phyloP scores from a whole-genome alignment of 2,329 filamentous ascomycete genomes.

The Karstenula rhodostoma region DNA sequence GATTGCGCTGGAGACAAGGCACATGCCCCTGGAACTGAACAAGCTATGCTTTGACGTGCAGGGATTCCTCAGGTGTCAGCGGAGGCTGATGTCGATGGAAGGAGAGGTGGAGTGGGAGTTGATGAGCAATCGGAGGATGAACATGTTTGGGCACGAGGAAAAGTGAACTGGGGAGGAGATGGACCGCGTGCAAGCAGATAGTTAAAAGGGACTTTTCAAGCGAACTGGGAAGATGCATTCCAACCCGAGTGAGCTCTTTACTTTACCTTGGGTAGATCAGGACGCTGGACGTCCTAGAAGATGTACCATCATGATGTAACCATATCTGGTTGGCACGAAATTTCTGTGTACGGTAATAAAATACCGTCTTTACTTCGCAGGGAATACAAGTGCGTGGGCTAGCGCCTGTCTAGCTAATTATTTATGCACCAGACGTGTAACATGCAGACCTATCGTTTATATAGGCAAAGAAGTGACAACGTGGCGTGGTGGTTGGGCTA shows the following conservation, averaged over 20 bases:
- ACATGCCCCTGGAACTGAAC: slow-evolving; percentile 21
- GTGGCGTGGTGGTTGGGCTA: not conserved
- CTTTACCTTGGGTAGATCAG: not conserved
- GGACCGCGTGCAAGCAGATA: not conserved
- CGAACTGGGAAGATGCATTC: not conserved
- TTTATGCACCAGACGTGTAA: not conserved
- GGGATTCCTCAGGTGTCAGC: slow-evolving; percentile 14
- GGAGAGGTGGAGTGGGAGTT: not conserved
- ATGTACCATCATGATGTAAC: not conserved
- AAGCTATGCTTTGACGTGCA: slow-evolving; percentile 20
- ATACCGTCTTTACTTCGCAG: not conserved
- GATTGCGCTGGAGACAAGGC: slow-evolving; percentile 22
- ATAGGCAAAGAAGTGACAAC: no score
- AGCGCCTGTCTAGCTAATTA: not conserved
- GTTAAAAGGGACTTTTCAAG: not conserved
- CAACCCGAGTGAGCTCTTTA: not conserved
- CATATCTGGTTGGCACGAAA: not conserved
- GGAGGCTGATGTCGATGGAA: slow-evolving; percentile 1
- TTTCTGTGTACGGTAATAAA: not conserved
- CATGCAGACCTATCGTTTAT: no score
- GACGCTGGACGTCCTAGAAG: not conserved
- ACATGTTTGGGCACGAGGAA: not conserved
- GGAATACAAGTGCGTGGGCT: not conserved
- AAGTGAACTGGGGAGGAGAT: not conserved
- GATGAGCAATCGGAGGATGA: not conserved